Evolutionary conservation across 495 filamentous ascomycete genomes (phyloP), one percentile per base, ranked within the genome.

Genomic region (Parmelia sp.): DNA sequence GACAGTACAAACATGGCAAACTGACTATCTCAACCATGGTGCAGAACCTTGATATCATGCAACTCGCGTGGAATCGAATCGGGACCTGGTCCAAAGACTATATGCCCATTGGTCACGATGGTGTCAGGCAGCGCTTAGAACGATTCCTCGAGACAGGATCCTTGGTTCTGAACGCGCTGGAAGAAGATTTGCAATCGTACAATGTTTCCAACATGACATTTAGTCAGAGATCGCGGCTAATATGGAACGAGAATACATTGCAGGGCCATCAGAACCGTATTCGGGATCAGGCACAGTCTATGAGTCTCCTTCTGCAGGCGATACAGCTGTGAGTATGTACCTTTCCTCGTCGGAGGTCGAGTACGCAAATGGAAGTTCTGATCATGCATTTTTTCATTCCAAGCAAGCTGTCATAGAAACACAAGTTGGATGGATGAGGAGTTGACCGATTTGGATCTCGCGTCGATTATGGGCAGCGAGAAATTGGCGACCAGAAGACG

Each of bases 241-340:
- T 76, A 1, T 80, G 78, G 78, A 80, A 76, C 55, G 77, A 79
- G 56, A 72, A 74, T 25, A 66, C 69, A 4, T 79, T 81, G 71
- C 69, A 68, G 58, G 73, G 62, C 29, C 76, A 80, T 58, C 71
- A 75, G 61, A 69, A 73, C 12, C 73, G 73, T 31, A 64, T 80
- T 19, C 73, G 70, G 15, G 70, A 71, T 25, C 78, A 82, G 60
- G 71, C 77, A 21, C 66, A 71, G 37, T 78, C 79, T 6, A 68
- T 82, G 36, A 76, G 76, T 57, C 66, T 82, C 19, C 62, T 82
- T 57, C 66, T 82, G 12, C 74, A 77, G 55, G 77, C 75, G 15
- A 74, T 72, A 45, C 72, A 77, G 9, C 64, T 66, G 23, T 23
- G 12, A 51, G 47, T 29, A 12, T 10, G 3, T 42, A 42, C 39